Evolutionary conservation across 78 protist species (phyloP).

Genomic region (Chrysochromulina parva): DNA sequence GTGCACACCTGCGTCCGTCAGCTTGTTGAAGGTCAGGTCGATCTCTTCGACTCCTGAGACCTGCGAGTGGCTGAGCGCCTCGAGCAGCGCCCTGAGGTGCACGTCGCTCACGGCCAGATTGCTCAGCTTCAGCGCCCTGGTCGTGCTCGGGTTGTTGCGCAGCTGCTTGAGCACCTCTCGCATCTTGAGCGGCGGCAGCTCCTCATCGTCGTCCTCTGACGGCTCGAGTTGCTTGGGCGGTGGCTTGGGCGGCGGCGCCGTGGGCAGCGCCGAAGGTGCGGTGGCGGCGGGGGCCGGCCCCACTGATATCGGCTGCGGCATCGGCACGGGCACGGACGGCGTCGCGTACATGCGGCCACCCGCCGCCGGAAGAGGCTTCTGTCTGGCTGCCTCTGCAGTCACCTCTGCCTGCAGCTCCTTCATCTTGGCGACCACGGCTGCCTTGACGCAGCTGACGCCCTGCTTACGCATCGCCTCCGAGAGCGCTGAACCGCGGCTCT

Average conservation of each 20-base stretch:
- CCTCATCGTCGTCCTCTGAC: too few species aligned
- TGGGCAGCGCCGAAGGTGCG: too few species aligned
- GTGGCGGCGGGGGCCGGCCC: neutral
- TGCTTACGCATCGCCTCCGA: conserved; percentile 10
- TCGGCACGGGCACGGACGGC: neutral
- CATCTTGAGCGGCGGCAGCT: too few species aligned
- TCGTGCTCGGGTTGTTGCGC: too few species aligned
- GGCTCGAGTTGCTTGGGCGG: too few species aligned
- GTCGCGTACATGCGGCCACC: neutral
- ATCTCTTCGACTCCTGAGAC: neutral
- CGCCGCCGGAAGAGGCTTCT: neutral
- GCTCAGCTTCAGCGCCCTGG: neutral
- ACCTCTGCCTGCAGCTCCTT: neutral
- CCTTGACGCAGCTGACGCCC: neutral
- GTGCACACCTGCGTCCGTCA: conserved; percentile 6
- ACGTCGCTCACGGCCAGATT: neutral
- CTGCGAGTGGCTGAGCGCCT: neutral
- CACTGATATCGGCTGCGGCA: neutral
- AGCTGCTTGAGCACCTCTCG: too few species aligned
- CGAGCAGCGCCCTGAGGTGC: neutral
- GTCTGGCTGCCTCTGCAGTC: neutral
- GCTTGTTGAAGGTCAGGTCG: conserved; percentile 9
- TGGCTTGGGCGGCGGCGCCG: too few species aligned
- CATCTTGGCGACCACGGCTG: neutral
- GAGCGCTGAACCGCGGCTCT: neutral